Base-by-base conservation (phyloP, 495 filamentous ascomycete species). In the Trichoderma asperelloides region DNA sequence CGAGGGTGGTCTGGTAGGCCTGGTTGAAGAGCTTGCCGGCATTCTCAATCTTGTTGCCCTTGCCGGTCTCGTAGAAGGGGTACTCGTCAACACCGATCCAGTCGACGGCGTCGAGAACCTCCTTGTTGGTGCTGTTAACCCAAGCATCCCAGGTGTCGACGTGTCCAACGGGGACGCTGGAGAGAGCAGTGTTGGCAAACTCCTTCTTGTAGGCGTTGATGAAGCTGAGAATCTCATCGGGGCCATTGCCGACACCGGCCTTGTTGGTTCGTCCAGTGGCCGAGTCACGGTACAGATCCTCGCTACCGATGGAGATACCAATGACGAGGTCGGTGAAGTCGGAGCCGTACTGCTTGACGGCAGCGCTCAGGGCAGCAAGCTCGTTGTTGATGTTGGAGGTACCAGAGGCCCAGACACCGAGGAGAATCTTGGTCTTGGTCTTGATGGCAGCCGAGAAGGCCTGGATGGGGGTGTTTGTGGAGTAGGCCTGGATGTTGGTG, bases 401-500 rank as follows among this genome's bases (percentile, higher is more conserved):
- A 68, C 82, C 81, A 62, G 81, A 79, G 21, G 79, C 74, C 83
- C 83, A 85, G 65, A 85, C 73, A 49, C 83, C 83, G 62, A 85
- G 78, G 40, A 85, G 76, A 27, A 85, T 70, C 72, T 77, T 72
- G 47, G 77, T 82, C 64, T 80, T 74, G 57, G 83, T 80, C 69
- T 77, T 76, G 64, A 85, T 72, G 68, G 83, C 83, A 33, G 83
- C 83, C 60, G 83, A 81, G 66, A 85, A 82, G 41, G 83, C 83
- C 74, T 77, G 27, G 65, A 80, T 79, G 15, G 78, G 78, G 68
- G 82, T 78, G 39, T 71, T 74, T 25, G 73, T 73, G 30, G 81
- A 81, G 70, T 81, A 78, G 74, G 82, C 84, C 72, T 85, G 83
- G 70, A 80, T 77, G 71, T 81, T 77, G 68, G 82, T 83, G 77